phyloP scores from a whole-genome alignment of 108 stramenopile genomes.

The Nannochloropsis salina region DNA sequence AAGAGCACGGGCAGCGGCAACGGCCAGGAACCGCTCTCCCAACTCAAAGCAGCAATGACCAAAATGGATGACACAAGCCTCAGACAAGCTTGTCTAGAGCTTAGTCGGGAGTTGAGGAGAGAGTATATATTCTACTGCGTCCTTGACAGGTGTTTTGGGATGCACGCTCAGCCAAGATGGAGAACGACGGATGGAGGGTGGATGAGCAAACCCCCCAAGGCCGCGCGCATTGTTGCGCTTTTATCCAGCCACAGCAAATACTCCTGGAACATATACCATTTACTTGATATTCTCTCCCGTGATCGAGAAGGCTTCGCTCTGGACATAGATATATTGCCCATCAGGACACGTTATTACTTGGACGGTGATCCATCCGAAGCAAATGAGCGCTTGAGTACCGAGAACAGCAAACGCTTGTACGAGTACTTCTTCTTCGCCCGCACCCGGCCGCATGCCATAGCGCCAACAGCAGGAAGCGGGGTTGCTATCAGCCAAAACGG shows the following conservation, averaged over 20 bases:
- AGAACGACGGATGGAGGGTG: background rate
- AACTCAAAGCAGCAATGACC: background rate
- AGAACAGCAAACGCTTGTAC: conserved; percentile 18
- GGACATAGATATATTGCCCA: conserved; percentile 9
- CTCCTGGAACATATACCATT: background rate
- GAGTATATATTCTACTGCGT: background rate
- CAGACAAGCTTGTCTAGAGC: background rate
- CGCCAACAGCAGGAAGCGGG: background rate
- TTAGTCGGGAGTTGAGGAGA: background rate
- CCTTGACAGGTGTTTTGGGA: background rate
- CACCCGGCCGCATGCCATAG: background rate
- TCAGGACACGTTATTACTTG: background rate
- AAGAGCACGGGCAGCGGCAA: no score
- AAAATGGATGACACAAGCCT: background rate
- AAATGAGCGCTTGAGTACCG: background rate
- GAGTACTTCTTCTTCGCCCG: conserved; percentile 15
- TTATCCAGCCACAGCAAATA: background rate
- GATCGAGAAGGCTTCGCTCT: background rate
- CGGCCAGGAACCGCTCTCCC: background rate
- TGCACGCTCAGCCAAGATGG: background rate
- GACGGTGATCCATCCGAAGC: background rate
- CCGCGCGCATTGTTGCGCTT: background rate
- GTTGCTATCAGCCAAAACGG: background rate
- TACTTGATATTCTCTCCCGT: background rate
- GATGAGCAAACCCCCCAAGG: background rate